Percentiles rank a stretch among this genome's conserved stretches.
phyloP scores from a whole-genome alignment of 495 filamentous ascomycete genomes.

The Penicillium dipodomyicola region DNA sequence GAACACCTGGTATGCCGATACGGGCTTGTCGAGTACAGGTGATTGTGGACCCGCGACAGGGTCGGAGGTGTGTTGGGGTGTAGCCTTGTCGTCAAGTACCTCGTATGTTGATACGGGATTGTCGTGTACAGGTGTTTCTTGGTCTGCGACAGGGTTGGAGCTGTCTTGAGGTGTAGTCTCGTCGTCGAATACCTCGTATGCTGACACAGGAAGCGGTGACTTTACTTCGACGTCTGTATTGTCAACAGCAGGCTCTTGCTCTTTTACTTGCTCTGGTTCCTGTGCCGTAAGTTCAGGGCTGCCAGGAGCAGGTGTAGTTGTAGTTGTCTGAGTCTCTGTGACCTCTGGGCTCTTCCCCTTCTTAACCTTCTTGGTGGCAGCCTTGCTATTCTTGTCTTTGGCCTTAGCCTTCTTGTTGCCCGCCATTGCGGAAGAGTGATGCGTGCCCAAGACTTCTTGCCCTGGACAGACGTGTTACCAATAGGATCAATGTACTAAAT shows the following conservation, averaged over 20 bases:
- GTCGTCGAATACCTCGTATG: constrained; percentile 9
- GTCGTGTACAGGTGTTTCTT: neutral
- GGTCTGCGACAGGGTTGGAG: neutral
- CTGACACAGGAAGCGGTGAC: constrained; percentile 17
- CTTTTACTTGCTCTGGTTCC: constrained; percentile 24
- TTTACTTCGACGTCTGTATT: constrained; percentile 16
- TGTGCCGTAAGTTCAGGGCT: constrained; percentile 26
- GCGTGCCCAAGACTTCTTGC: constrained; percentile 35
- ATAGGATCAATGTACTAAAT: constrained; percentile 29
- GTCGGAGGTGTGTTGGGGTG: neutral
- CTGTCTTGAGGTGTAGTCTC: neutral
- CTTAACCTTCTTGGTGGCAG: constrained; percentile 41
- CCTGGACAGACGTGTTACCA: constrained; percentile 44
- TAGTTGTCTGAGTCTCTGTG: constrained; percentile 33
- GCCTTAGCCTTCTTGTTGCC: constrained; percentile 41
- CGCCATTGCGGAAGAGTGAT: constrained; percentile 36
- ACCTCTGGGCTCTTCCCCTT: constrained; percentile 39
- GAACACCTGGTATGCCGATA: neutral
- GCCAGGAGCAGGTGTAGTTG: constrained; percentile 26
- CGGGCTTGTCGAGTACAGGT: neutral
- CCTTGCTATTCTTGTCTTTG: constrained; percentile 37
- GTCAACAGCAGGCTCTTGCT: constrained; percentile 24
- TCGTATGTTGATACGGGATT: constrained; percentile 7
- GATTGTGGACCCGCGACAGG: neutral
- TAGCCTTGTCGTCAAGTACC: constrained; percentile 1